Conservation (phyloP, 495 filamentous ascomycete genomes). For the Neurospora cerealis region DNA sequence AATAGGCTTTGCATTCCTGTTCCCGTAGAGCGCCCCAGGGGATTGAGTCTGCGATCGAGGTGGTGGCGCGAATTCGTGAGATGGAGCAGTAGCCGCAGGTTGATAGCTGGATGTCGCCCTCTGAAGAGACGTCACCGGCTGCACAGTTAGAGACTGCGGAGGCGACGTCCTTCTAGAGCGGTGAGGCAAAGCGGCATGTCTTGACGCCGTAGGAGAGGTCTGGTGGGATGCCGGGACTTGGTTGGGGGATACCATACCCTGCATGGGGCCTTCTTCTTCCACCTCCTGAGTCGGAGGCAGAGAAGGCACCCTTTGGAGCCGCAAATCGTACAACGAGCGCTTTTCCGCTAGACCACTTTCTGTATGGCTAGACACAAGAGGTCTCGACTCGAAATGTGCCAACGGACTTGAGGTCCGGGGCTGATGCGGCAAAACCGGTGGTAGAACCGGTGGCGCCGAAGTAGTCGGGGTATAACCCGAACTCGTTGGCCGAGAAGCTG, state of each 20-base stretch:
- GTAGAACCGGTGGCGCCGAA: slow-evolving; percentile 38
- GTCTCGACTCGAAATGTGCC: slow-evolving; percentile 48
- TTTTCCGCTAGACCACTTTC: slow-evolving; percentile 28
- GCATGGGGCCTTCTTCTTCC: slow-evolving; percentile 30
- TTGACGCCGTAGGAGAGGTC: slow-evolving; percentile 20
- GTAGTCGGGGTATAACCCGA: slow-evolving; percentile 31
- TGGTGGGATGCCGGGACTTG: slow-evolving; percentile 4
- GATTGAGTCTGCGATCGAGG: slow-evolving; percentile 81
- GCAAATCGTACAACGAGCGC: slow-evolving; percentile 37
- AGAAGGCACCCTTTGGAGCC: slow-evolving; percentile 34
- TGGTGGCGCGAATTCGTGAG: slow-evolving; percentile 43
- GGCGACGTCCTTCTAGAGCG: slow-evolving; percentile 32
- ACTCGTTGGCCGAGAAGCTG: slow-evolving; percentile 24
- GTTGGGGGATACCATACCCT: slow-evolving; percentile 15
- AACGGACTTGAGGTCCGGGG: slow-evolving; percentile 80
- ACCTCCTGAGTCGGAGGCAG: slow-evolving; percentile 45
- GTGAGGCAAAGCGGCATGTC: slow-evolving; percentile 20
- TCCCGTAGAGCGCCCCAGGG: slow-evolving; percentile 51
- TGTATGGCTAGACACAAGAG: slow-evolving; percentile 19
- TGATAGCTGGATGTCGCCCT: slow-evolving; percentile 37
- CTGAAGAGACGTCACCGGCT: slow-evolving; percentile 39
- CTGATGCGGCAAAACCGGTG: slow-evolving; percentile 58
- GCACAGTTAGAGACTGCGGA: slow-evolving; percentile 26
- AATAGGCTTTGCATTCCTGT: slow-evolving; percentile 30
- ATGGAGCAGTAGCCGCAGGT: slow-evolving; percentile 16